Evolutionary conservation across 768 basidiomycete species (phyloP).

Genomic region (Panaeolus cyanescens): DNA sequence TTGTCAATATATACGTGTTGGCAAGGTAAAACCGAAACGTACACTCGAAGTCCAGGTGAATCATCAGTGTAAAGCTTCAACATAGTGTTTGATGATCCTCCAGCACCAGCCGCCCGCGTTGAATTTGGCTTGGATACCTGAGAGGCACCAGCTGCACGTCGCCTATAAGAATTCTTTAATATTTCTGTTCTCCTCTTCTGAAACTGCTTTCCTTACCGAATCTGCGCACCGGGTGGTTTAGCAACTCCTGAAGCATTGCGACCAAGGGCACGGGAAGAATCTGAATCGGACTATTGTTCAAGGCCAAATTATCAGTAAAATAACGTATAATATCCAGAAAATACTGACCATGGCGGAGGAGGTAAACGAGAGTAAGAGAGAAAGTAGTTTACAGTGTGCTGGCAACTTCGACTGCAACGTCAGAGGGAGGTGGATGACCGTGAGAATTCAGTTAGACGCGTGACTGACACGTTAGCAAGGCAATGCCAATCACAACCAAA

Average conservation of each 20-base stretch:
- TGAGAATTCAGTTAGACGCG: constrained; percentile 25
- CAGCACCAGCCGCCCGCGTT: constrained; percentile 88
- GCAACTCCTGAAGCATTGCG: constrained; percentile 51
- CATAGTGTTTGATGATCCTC: constrained; percentile 98
- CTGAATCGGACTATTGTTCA: constrained; percentile 73
- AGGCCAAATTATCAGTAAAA: not conserved
- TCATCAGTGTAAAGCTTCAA: constrained; percentile 98
- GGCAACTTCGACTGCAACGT: constrained; percentile 30
- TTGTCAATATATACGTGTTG: not conserved
- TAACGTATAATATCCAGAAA: not conserved
- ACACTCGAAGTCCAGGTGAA: constrained; percentile 97
- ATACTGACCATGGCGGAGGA: constrained; percentile 39
- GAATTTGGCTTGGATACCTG: constrained; percentile 82
- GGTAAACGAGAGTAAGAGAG: constrained; percentile 18
- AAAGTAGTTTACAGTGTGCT: constrained; percentile 27
- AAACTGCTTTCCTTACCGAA: constrained; percentile 58
- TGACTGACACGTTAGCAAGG: constrained; percentile 31
- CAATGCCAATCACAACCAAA: not conserved
- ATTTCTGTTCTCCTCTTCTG: not conserved
- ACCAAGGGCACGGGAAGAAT: constrained; percentile 52
- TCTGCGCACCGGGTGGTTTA: constrained; percentile 79
- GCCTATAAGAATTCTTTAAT: constrained; percentile 40
- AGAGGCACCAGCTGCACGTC: constrained; percentile 63
- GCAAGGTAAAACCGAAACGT: constrained; percentile 39
- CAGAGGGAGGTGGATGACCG: constrained; percentile 21